Evolutionary conservation across 2,329 filamentous ascomycete genomes (phyloP).

Genomic region (Microsporum audouinii): DNA sequence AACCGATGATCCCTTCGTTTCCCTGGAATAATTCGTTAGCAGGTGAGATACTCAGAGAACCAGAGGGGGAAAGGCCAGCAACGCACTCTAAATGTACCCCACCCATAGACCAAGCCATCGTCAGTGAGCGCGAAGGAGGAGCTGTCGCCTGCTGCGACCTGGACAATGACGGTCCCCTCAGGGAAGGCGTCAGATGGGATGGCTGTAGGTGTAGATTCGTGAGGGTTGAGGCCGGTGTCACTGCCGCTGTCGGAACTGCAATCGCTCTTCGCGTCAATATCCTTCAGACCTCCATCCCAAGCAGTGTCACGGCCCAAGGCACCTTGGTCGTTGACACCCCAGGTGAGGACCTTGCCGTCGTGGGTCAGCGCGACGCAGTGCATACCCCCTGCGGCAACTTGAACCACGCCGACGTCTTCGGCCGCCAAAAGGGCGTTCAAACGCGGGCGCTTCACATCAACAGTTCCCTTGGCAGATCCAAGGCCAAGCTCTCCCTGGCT

Average conservation of each 20-base stretch:
- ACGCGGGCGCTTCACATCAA: conserved; percentile 65
- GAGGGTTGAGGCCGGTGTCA: conserved; percentile 45
- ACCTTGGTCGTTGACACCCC: conserved; percentile 80
- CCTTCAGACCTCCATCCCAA: conserved; percentile 53
- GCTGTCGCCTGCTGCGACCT: conserved; percentile 50
- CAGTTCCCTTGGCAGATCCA: conserved; percentile 52
- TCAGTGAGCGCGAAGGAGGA: conserved; percentile 50
- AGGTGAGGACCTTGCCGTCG: conserved; percentile 71
- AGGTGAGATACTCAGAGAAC: conserved; percentile 8
- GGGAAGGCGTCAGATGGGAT: conserved; percentile 41
- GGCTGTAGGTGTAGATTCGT: conserved; percentile 44
- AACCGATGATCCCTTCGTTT: conserved; percentile 54
- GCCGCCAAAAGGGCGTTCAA: conserved; percentile 51
- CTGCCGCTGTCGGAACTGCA: conserved; percentile 40
- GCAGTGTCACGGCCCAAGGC: conserved; percentile 64
- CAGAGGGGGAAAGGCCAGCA: conserved; percentile 5
- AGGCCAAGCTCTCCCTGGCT: conserved; percentile 72
- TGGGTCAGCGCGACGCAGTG: conserved; percentile 65
- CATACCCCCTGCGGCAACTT: conserved; percentile 71
- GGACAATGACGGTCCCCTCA: conserved; percentile 43
- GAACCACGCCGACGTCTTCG: conserved; percentile 54
- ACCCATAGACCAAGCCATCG: conserved; percentile 50
- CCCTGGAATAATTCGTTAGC: conserved; percentile 26
- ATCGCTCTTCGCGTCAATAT: conserved; percentile 43
- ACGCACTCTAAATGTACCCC: conserved; percentile 50